phyloP scores from a whole-genome alignment of 805 yeast species.

The Cyberlindnera saturnus region DNA sequence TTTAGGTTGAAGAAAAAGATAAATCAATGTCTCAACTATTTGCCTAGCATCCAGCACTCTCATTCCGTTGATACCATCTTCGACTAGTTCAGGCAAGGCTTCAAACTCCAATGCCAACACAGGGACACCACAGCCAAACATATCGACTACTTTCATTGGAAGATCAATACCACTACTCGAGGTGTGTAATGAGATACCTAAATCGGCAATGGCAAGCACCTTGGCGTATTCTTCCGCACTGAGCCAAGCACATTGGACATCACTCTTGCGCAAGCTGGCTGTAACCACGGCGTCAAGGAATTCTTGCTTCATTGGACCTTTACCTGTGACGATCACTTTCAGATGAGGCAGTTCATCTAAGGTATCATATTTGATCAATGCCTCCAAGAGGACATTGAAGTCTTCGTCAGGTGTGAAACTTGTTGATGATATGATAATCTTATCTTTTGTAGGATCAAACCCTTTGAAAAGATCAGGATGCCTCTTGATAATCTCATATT shows the following conservation, averaged over 20 bases:
- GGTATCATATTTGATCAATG: constrained; percentile 46
- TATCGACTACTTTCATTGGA: constrained; percentile 95
- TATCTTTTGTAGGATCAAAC: constrained; percentile 37
- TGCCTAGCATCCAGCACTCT: constrained; percentile 39
- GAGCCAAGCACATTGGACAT: constrained; percentile 70
- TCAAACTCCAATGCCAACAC: constrained; percentile 74
- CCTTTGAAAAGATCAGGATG: constrained; percentile 30
- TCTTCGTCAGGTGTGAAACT: constrained; percentile 97
- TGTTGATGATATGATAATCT: constrained; percentile 78
- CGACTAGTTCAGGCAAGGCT: constrained; percentile 74
- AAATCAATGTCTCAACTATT: constrained; percentile 37
- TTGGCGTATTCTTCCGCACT: constrained; percentile 72
- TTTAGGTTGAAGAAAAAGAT: constrained; percentile 27
- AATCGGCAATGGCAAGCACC: constrained; percentile 68
- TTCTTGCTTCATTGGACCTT: constrained; percentile 72
- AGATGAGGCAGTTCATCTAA: constrained; percentile 39
- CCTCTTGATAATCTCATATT: constrained; percentile 29
- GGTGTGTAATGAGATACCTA: constrained; percentile 85
- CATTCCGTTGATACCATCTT: constrained; percentile 64
- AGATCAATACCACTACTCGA: constrained; percentile 91
- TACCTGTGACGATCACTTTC: constrained; percentile 85
- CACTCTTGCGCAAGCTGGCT: constrained; percentile 41
- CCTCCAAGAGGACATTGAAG: constrained; percentile 59
- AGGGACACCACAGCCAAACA: constrained; percentile 95
- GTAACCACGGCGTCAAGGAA: constrained; percentile 43